Percentiles rank a stretch among this genome's conserved stretches.
Conservation (phyloP, 495 filamentous ascomycete genomes). For the Lentithecium fluviatile region DNA sequence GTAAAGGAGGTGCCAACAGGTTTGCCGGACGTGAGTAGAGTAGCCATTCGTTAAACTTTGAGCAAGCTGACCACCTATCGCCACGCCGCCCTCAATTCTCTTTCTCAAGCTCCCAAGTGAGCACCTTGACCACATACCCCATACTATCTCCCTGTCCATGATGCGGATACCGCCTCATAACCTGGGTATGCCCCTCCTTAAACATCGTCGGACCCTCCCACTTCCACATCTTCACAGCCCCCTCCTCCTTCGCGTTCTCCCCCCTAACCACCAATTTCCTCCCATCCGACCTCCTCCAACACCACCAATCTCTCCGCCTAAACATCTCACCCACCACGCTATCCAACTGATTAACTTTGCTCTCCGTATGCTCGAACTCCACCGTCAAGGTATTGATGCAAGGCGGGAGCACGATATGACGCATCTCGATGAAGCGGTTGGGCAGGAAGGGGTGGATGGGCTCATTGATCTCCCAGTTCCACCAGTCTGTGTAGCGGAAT, state of each 20-base stretch:
- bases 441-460: background rate
- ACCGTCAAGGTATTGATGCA: background rate
- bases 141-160: background rate
- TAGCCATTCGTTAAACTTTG: too few relatives aligned
- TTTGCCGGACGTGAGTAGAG: too few relatives aligned
- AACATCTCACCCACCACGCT: background rate
- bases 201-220: slow-evolving; percentile 11
- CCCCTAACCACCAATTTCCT: background rate
- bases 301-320: background rate
- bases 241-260: background rate
- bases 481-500: slow-evolving; percentile 16
- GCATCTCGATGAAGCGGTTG: background rate
- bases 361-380: slow-evolving; percentile 5
- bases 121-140: background rate
- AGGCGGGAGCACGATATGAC: background rate
- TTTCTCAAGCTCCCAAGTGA: slow-evolving; percentile 4
- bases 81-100: too few relatives aligned
- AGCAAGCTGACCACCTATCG: too few relatives aligned
- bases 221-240: background rate
- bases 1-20: too few relatives aligned
- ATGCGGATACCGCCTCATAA: background rate
- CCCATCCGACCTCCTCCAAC: background rate
- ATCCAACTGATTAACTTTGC: slow-evolving; percentile 1
- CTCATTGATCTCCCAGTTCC: slow-evolving; percentile 5
- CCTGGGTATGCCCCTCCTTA: background rate